Evolutionary conservation across 1,139 yeast species (phyloP).

Genomic region (Saccharomyces hybrid): DNA sequence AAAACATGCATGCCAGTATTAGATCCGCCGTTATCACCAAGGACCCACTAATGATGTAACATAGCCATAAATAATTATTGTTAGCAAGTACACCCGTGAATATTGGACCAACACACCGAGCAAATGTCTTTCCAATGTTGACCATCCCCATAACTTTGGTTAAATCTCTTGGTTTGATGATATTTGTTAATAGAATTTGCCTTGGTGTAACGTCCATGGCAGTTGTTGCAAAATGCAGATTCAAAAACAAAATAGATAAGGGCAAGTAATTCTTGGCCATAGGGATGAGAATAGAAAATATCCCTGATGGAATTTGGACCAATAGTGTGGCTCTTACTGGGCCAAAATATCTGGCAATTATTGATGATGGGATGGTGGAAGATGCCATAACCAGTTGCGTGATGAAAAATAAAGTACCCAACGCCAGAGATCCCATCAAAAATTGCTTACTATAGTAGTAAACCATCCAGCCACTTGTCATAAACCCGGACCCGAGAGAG

Average conservation of each 20-base stretch:
- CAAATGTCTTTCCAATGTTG: conserved; percentile 77
- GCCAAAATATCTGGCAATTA: conserved; percentile 56
- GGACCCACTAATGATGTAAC: conserved; percentile 57
- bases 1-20: conserved; percentile 28
- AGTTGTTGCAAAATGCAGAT: conserved; percentile 37
- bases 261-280: conserved; percentile 25
- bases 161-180: conserved; percentile 55
- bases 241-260: conserved; percentile 25
- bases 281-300: conserved; percentile 53
- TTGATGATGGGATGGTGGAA: conserved; percentile 60
- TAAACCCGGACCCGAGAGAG: conserved; percentile 80
- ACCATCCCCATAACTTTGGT: conserved; percentile 79
- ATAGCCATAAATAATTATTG: conserved; percentile 40
- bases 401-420: conserved; percentile 50
- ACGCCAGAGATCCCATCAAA: conserved; percentile 27
- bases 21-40: conserved; percentile 37
- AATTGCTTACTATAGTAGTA: conserved; percentile 50
- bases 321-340: conserved; percentile 68
- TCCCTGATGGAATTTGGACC: conserved; percentile 76
- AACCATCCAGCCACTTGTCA: conserved; percentile 83
- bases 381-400: conserved; percentile 53
- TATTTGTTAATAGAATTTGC: conserved; percentile 64
- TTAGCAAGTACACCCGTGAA: conserved; percentile 70
- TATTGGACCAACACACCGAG: conserved; percentile 73
- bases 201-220: conserved; percentile 92